phyloP scores from a whole-genome alignment of 176 grass and related monocot genomes.

The Avena atlantica region DNA sequence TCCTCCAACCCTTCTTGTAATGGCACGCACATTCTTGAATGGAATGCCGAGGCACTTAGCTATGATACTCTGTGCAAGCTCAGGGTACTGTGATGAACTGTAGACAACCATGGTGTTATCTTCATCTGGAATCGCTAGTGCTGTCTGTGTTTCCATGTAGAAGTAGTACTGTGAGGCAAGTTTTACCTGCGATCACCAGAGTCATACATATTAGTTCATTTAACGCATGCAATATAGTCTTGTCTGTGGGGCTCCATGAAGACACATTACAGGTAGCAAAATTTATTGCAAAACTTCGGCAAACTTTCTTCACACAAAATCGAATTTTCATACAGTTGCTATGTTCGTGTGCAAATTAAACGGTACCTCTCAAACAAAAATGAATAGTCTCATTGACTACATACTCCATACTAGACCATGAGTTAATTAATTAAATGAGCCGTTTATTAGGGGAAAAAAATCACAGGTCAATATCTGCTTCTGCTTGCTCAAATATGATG shows the following conservation, averaged over 20 bases:
- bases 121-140: constrained; percentile 75
- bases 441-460: neutral
- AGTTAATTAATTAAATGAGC: neutral
- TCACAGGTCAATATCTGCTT: neutral
- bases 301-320: neutral
- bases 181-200: constrained; percentile 61
- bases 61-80: constrained; percentile 50
- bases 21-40: constrained; percentile 62
- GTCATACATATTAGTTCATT: constrained; percentile 7
- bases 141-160: constrained; percentile 83
- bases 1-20: constrained; percentile 83
- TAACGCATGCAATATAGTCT: neutral
- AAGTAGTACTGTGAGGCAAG: constrained; percentile 74
- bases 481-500: neutral
- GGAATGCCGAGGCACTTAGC: constrained; percentile 75
- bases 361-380: neutral
- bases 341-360: neutral
- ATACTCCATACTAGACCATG: neutral
- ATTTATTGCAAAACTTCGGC: neutral
- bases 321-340: neutral
- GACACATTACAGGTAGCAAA: neutral
- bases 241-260: neutral
- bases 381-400: neutral
- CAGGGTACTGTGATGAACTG: constrained; percentile 63
- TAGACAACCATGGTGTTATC: constrained; percentile 69